Base-by-base conservation (phyloP, 176 grass and related monocot genomes). In the Urochloa ruziziensis region DNA sequence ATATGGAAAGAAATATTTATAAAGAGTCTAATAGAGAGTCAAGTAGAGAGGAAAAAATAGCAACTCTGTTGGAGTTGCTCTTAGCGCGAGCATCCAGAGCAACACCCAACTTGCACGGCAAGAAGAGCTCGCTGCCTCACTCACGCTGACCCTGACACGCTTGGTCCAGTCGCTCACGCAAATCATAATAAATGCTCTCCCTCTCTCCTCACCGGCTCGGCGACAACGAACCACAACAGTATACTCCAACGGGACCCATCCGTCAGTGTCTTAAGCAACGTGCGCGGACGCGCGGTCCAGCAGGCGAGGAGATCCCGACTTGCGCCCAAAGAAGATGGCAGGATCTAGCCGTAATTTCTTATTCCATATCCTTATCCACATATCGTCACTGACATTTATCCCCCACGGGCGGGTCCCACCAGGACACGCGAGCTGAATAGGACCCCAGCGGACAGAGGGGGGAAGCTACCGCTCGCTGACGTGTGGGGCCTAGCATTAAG, bases 281-380 rank as follows among this genome's bases (percentile, higher is more conserved):
- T 5, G 23, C 47, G 48, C 48, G 72, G n/a, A n/a, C n/a, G n/a
- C n/a, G n/a, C n/a, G n/a, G 72, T 54, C 13, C 56, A 8, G 32
- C 5, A 36, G n/a, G 32, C 51, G 33, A 43, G 77, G 49, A 37
- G 30, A 19, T 53, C 77, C 35, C 33, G 61, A 34, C 77, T 62
- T 85, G 87, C 68, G 68, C 49, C 42, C 29, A 60, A 84, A 89
- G 76, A 85, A 75, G 62, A 81, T 53, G 42, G 14, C 39, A 60
- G 36, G 16, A 84, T 47, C 33, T 48, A 17, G 16, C 81, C 32
- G 17, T 24, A 59, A 8, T 67, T 67, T 68, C 23, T 52, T 51
- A 37, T 42, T 60, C 49, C 2, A 33, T 9, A 10, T 0, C 51
- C 77, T 70, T 70, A 76, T 81, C 82, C 87, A 52, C 2, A 3